Evolutionary conservation across 2,329 filamentous ascomycete species (phyloP), one percentile per base, ranked within the genome.

Genomic region (Scedosporium boydii): DNA sequence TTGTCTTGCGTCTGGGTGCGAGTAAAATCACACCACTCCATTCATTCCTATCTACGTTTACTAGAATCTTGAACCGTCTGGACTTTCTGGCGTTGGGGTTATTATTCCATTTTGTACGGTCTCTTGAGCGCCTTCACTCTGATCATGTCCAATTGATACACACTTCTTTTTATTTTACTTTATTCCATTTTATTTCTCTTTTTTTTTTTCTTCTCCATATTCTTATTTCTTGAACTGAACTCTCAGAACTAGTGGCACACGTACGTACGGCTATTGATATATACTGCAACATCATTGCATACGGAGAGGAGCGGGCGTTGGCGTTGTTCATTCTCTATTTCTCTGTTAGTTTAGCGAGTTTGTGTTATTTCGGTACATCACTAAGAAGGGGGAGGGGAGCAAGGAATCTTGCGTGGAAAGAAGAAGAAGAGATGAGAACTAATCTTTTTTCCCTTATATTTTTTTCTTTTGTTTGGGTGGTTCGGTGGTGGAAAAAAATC

Each of bases 251-350:
- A 10, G 21, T 23, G 48, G 18, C 18, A 53, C 18, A 23, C 48
- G 48, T 53, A 53, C 18, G 48, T 23, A 53, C 18, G 48, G n/a
- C 18, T 53, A 18, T 53, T 53, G 48, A 53, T 53, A 53, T 21
- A 53, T 10, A 53, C 27, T 29, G 21, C 18, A 53, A 53, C 48
- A 53, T 53, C 48, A 5, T 61, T 56, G 48, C 59, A n/a, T 53
- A 53, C 48, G 48, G 48, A 23, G 48, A 53, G 16, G 48, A 53
- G 48, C 48, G 48, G 48, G 48, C 48, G 48, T 53, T 10, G 48
- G 48, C 48, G 48, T 53, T 53, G 48, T 61, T 56, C 29, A n/a
- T 55, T 61, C 38, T 61, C 53, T 48, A n/a, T 12, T 23, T 23
- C 38, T 48, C 21, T 51, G 3, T 53, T 21, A 29, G 18, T 51